A percentile compares a stretch with the other conserved stretches of the same genome.
Conservation (phyloP, 2,329 filamentous ascomycete genomes). For the Daldinia sp. region DNA sequence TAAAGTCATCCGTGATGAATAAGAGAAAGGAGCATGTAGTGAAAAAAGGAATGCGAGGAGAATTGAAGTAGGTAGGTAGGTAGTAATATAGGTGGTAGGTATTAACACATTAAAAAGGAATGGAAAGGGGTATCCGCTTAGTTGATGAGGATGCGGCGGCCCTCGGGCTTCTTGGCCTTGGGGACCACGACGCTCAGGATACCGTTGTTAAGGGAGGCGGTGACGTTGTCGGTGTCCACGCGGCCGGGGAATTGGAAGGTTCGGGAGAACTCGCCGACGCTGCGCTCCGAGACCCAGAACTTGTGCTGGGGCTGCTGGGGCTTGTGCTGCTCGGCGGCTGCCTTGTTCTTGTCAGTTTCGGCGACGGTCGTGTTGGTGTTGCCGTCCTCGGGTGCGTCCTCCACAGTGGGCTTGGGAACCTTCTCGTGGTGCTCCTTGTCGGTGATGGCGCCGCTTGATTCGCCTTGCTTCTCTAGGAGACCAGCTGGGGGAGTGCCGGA, state of each 20-base stretch:
- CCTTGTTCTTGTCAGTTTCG: slow-evolving; percentile 47
- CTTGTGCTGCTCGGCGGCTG: slow-evolving; percentile 24
- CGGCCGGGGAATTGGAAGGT: slow-evolving; percentile 72
- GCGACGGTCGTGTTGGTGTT: slow-evolving; percentile 42
- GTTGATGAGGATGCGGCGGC: slow-evolving; percentile 63
- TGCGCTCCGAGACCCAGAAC: slow-evolving; percentile 77
- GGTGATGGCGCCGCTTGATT: slow-evolving; percentile 51
- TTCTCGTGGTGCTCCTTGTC: slow-evolving; percentile 49
- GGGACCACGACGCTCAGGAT: slow-evolving; percentile 71
- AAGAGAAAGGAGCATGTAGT: slow-evolving; percentile 4
- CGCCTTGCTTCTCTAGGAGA: slow-evolving; percentile 54
- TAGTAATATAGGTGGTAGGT: background rate
- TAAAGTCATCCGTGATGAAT: slow-evolving; percentile 10
- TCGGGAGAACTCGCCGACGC: slow-evolving; percentile 72
- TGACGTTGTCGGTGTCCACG: slow-evolving; percentile 69
- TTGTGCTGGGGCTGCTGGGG: slow-evolving; percentile 50
- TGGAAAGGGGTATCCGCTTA: slow-evolving; percentile 46
- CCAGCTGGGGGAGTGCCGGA: slow-evolving; percentile 61
- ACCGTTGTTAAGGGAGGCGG: slow-evolving; percentile 70
- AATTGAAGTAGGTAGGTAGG: background rate
- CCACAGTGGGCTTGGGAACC: slow-evolving; percentile 68
- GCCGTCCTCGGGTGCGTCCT: slow-evolving; percentile 61
- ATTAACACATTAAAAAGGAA: background rate
- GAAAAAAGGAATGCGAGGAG: slow-evolving; percentile 1
- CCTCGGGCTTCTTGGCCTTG: slow-evolving; percentile 68